Conservation (phyloP, 2,329 filamentous ascomycete genomes). For the Magnaporthiopsis incrustans region DNA sequence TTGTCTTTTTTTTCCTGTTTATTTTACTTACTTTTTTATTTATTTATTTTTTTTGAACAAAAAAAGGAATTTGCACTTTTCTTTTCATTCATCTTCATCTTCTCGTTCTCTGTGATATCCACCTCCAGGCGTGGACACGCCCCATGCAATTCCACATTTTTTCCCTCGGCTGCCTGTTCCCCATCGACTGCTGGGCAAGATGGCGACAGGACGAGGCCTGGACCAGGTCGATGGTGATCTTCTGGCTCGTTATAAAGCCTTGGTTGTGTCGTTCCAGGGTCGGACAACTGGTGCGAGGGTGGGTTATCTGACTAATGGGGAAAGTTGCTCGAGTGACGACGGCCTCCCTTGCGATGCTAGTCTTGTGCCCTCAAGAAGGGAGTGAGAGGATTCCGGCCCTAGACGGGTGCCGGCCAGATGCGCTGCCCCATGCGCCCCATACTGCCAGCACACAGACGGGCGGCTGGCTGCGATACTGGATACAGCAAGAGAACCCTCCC, state of each 20-base stretch:
- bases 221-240: background rate
- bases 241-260: no score
- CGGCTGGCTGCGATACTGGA: background rate
- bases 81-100: background rate
- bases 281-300: background rate
- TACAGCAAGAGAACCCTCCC: background rate
- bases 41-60: background rate
- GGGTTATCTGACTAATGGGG: background rate
- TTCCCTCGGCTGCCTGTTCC: background rate
- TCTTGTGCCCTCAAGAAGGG: background rate
- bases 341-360: background rate
- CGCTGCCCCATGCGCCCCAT: background rate
- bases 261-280: background rate
- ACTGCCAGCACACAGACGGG: background rate
- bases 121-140: background rate
- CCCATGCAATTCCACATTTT: background rate
- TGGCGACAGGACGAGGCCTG: background rate
- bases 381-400: background rate
- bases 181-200: background rate
- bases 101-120: background rate
- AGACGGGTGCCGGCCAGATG: background rate
- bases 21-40: background rate
- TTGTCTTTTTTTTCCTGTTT: background rate
- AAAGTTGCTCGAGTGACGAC: background rate
- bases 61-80: background rate